Percentiles rank a stretch among this genome's conserved stretches.
Evolutionary conservation across 2,329 filamentous ascomycete genomes (phyloP).

Genomic region (Fusarium aywerte): DNA sequence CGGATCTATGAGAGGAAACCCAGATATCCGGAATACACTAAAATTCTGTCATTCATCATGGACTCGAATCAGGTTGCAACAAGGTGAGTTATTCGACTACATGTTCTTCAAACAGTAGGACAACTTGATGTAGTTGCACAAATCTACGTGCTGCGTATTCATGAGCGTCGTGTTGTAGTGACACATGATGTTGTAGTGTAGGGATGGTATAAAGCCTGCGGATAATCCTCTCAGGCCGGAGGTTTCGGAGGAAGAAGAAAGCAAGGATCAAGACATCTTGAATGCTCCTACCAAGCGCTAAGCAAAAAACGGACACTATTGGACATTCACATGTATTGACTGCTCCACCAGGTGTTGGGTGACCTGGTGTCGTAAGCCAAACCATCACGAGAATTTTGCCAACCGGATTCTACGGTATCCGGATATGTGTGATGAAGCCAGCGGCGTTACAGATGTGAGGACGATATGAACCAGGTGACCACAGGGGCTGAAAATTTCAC

Average conservation of each 20-base stretch:
- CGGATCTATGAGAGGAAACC: not conserved
- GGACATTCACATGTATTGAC: conserved; percentile 26
- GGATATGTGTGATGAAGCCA: conserved; percentile 13
- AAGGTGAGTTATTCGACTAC: not conserved
- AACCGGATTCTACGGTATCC: conserved; percentile 5
- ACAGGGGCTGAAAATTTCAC: not conserved
- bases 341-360: conserved; percentile 29
- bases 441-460: not conserved
- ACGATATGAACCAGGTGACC: conserved; percentile 7
- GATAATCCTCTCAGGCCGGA: conserved; percentile 26
- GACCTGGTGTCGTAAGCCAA: conserved; percentile 17
- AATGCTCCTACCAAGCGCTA: conserved; percentile 25
- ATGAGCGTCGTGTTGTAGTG: conserved; percentile 10
- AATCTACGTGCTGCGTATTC: not conserved
- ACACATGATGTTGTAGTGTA: conserved; percentile 12
- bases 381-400: conserved; percentile 4
- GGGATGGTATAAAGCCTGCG: conserved; percentile 7
- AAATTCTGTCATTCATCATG: too few relatives aligned
- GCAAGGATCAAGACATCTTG: conserved; percentile 28
- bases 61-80: not conserved
- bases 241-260: conserved; percentile 28
- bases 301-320: conserved; percentile 26
- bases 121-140: not conserved
- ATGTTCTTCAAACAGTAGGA: not conserved
- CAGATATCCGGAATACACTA: not conserved